Evolutionary conservation across 1,139 yeast species (phyloP).

Genomic region (Hansenula anomala): DNA sequence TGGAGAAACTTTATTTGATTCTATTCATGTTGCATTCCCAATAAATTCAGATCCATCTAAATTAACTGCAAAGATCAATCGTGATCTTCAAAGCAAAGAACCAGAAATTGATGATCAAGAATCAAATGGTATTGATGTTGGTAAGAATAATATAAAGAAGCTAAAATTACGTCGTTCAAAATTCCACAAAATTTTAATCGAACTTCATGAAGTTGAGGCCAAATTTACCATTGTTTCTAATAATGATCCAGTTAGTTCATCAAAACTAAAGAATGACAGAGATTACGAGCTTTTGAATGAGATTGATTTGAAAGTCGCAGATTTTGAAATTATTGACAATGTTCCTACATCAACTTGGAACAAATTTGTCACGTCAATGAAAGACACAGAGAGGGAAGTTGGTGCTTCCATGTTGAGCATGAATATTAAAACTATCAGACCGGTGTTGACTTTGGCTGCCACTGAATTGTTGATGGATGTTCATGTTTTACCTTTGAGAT

Average conservation of each 20-base stretch:
- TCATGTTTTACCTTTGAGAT: slow-evolving; percentile 63
- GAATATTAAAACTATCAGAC: slow-evolving; percentile 56
- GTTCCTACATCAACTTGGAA: slow-evolving; percentile 91
- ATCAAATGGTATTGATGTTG: slow-evolving; percentile 16
- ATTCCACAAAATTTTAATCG: slow-evolving; percentile 56
- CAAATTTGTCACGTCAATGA: slow-evolving; percentile 69
- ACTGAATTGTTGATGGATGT: slow-evolving; percentile 62
- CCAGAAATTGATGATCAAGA: slow-evolving; percentile 19
- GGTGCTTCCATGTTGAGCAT: slow-evolving; percentile 63
- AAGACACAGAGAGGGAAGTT: slow-evolving; percentile 60
- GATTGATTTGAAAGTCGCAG: slow-evolving; percentile 39
- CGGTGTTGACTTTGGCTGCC: slow-evolving; percentile 58
- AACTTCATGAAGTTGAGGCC: slow-evolving; percentile 48
- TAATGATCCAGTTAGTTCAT: slow-evolving; percentile 36
- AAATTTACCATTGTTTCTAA: slow-evolving; percentile 41
- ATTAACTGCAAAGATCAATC: slow-evolving; percentile 51
- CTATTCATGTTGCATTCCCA: slow-evolving; percentile 66
- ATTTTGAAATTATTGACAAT: slow-evolving; percentile 66
- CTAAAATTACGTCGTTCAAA: slow-evolving; percentile 63
- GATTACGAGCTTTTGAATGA: slow-evolving; percentile 47
- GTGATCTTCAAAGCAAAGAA: slow-evolving; percentile 30
- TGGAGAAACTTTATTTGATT: slow-evolving; percentile 67
- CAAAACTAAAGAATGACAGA: slow-evolving; percentile 18
- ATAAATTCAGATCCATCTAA: slow-evolving; percentile 41
- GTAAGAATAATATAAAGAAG: slow-evolving; percentile 28